Conservation (phyloP, 495 filamentous ascomycete genomes). For the Neurospora hispaniola region DNA sequence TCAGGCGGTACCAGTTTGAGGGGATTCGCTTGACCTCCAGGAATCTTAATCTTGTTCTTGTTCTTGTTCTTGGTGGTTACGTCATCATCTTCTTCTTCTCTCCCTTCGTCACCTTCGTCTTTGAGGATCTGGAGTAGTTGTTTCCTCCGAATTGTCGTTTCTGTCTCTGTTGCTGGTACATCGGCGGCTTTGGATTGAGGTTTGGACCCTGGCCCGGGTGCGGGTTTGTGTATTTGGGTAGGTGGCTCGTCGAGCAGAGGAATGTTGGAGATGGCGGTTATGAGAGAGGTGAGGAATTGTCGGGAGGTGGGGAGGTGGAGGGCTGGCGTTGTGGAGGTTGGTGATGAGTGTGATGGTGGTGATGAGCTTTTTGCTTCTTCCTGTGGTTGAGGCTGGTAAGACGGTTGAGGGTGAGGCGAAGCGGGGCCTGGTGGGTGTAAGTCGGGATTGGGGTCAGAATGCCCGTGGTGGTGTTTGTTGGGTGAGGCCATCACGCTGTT, state of each 20-base stretch:
- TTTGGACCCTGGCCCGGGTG: too few relatives aligned
- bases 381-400: neutral
- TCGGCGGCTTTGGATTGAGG: too few relatives aligned
- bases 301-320: conserved; percentile 27
- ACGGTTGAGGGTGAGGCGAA: neutral
- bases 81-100: too few relatives aligned
- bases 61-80: too few relatives aligned
- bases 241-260: conserved; percentile 12
- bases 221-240: too few relatives aligned
- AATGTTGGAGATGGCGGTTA: conserved; percentile 31
- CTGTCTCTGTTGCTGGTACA: neutral
- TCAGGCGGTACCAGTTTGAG: conserved; percentile 27
- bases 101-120: neutral
- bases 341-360: conserved; percentile 1
- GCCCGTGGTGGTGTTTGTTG: neutral
- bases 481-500: neutral
- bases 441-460: neutral
- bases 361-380: neutral
- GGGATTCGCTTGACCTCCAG: conserved; percentile 18
- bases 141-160: neutral
- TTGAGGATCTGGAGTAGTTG: neutral
- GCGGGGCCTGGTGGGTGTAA: neutral
- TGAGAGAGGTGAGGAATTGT: conserved; percentile 33
- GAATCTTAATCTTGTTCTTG: too few relatives aligned
- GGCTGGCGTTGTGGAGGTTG: neutral